These are phyloP conservation scores for Amaranthus palmeri DNA, from an alignment of 148 eudicot species.

Conservation along the genomic window DNA sequence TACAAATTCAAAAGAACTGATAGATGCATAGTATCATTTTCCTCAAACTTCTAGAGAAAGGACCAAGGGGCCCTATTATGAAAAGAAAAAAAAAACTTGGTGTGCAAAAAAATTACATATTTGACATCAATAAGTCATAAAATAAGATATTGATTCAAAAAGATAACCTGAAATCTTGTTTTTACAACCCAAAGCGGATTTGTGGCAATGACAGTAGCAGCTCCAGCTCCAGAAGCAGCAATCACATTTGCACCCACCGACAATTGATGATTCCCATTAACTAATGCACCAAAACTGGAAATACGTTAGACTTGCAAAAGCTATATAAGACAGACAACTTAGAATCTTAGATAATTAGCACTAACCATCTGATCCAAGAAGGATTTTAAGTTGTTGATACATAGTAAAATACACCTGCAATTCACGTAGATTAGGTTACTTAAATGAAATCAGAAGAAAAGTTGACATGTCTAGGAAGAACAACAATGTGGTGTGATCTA, in stretches of 20 bases:
- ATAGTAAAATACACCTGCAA: slow-evolving; percentile 92
- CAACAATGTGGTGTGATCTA: not conserved
- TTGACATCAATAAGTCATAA: not conserved
- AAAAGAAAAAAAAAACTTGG: not conserved
- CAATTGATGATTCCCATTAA: slow-evolving; percentile 72
- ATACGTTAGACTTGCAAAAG: slow-evolving; percentile 22
- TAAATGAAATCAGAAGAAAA: slow-evolving; percentile 2
- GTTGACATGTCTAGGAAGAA: not conserved
- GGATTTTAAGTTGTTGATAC: slow-evolving; percentile 75
- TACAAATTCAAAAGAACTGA: not conserved
- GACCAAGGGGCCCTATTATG: too few species aligned
- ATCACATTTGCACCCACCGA: slow-evolving; percentile 89
- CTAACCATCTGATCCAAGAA: slow-evolving; percentile 76
- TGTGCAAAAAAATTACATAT: not conserved
- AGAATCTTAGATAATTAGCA: slow-evolving; percentile 1
- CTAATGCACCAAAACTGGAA: slow-evolving; percentile 28
- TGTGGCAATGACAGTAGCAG: slow-evolving; percentile 76
- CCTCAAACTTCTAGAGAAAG: not conserved
- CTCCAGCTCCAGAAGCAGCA: slow-evolving; percentile 99
- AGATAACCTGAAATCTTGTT: slow-evolving; percentile 83
- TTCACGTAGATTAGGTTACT: not conserved
- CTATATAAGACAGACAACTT: slow-evolving; percentile 1
- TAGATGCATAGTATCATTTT: not conserved
- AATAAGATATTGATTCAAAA: not conserved
- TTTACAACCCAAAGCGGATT: slow-evolving; percentile 99